Base-by-base conservation (phyloP, 768 basidiomycete genomes). In the Guyanaporus albipodus region DNA sequence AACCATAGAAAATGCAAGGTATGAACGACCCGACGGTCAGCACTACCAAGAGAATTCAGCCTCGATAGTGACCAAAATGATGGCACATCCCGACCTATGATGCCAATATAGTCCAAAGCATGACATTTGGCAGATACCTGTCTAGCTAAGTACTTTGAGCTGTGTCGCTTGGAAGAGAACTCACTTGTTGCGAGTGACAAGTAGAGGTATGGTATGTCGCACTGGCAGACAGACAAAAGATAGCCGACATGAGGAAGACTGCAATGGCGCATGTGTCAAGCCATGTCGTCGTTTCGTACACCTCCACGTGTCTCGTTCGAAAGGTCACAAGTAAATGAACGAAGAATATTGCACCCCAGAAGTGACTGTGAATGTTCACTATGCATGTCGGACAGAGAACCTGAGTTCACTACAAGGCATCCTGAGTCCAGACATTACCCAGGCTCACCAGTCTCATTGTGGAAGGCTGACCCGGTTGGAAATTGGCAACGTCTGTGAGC, bases 321-420 rank as follows among this genome's bases (percentile, higher is more conserved):
- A 82, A 79, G 5, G 78, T 79, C 32, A 61, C 57, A 28, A 85
- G 68, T 43, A 86, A 66, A 61, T 74, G 73, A 14, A 69, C 57
- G 60, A 88, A 89, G 21, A 87, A 57, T 4, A 78, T 59, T 26
- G 83, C 80, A 22, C 82, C 87, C 70, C 80, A 76, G 8, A 91
- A 70, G 61, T 93, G 91, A 49, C 76, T 85, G 66, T 91, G 86
- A 37, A 93, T 90, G 67, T 94, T 94, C 46, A 93, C 89, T 88
- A 42, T 37, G 36, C 50, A 49, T 40, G 49, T 57, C 28, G 41
- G 40, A 54, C 22, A 46, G 23, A 44, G 44, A 32, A 26, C 27
- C 7, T 28, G 27, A 28, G 27, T 6, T 11, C 11, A 28, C 7
- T 28, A 29, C 32, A 35, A 44, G 22, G 26, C n/a, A 39, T 19